phyloP scores from a whole-genome alignment of 805 yeast genomes.

The Ogataea populi-albae region DNA sequence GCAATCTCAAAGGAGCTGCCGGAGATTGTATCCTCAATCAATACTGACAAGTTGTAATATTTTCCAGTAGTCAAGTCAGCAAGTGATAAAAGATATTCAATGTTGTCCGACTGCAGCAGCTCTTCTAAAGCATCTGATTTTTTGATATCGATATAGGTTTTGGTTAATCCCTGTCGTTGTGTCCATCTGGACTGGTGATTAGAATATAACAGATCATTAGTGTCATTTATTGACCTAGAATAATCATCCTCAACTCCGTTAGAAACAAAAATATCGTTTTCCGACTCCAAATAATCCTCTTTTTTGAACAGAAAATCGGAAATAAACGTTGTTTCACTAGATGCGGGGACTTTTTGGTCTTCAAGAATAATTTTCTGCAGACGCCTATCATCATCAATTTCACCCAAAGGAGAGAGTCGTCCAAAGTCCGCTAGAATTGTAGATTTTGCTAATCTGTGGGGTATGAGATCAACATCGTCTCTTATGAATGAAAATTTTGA shows the following conservation, averaged over 20 bases:
- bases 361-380: conserved; percentile 7
- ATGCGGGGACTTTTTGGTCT: conserved; percentile 4
- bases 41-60: conserved; percentile 13
- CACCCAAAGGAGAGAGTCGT: conserved; percentile 48
- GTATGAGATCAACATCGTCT: conserved; percentile 59
- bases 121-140: conserved; percentile 26
- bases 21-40: conserved; percentile 11
- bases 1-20: conserved; percentile 8
- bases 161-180: not conserved
- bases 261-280: conserved; percentile 3
- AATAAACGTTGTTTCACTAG: conserved; percentile 9
- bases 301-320: conserved; percentile 14
- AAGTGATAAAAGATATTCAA: conserved; percentile 24
- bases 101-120: conserved; percentile 34
- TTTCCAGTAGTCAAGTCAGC: conserved; percentile 15
- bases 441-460: conserved; percentile 48
- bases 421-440: conserved; percentile 52
- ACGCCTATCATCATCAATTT: conserved; percentile 16
- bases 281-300: conserved; percentile 1
- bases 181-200: conserved; percentile 20
- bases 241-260: conserved; percentile 4
- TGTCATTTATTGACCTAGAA: not conserved
- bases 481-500: conserved; percentile 65
- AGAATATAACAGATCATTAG: conserved; percentile 8
- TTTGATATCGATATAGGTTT: conserved; percentile 1